Evolutionary conservation across 305 asterid species (phyloP), one percentile per base, ranked within the genome.

Genomic region (Ajuga reptans): DNA sequence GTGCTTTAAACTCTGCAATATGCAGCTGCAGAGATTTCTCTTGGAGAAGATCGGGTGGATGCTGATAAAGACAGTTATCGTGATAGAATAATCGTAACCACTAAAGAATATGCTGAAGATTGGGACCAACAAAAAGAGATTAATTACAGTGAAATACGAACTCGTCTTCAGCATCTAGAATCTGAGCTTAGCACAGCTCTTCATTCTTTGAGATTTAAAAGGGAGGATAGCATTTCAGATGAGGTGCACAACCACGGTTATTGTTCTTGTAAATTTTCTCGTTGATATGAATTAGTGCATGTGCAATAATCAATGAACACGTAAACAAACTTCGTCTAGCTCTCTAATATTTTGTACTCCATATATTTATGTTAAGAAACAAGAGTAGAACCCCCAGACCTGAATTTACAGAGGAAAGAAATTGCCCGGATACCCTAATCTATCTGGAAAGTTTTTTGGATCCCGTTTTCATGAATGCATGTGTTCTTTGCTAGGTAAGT

Each of bases 11-110:
- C 57, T 51, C 36, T 64, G 60, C 56, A 61, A 77, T 72, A 24
- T 78, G 81, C 91, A 92, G 98, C 93, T 81, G 97, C 86, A 43
- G 98, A 92, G 80, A 83, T 92, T 72, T 80, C 80, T 70, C 80
- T 72, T 9, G 50, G 61, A 56, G 74, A 71, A 52, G 71, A 73
- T 45, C 52, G 15, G 27, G 64, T 49, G 58, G 86, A 79, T 75
- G 46, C 72, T 50, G 76, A 75, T 52, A 65, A 71, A 64, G 81
- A 76, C 76, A 71, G 74, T 74, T 69, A 72, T 65, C 59, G 45
- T 58, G 78, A 69, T 52, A 83, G 78, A 64, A 62, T 58, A 60
- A 71, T 64, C 29, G 74, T 53, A 47, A 74, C 46, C 52, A 77
- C 69, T 60, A 73, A 74, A 55, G 84, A 73, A 75, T 64, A 31